A percentile compares a stretch with the other conserved stretches of the same genome.
Evolutionary conservation across 2,329 filamentous ascomycete genomes (phyloP).

Genomic region (Calonectria honghensis): DNA sequence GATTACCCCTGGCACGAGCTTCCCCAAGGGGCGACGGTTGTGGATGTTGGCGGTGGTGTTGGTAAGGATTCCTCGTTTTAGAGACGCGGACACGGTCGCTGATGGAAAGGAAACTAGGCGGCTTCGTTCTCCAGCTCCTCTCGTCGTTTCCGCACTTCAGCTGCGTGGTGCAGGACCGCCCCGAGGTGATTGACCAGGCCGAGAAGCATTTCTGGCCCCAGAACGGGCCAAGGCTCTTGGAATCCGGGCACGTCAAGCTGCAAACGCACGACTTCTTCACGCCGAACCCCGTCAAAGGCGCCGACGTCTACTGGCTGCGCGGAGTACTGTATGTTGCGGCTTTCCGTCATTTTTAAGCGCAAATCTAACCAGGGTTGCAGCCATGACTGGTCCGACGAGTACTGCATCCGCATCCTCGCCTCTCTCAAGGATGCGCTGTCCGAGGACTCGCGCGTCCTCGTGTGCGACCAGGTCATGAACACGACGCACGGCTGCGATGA

Average conservation of each 20-base stretch:
- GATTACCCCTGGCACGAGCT: constrained; percentile 9
- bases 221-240: background rate
- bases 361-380: background rate
- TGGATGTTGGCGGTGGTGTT: constrained; percentile 12
- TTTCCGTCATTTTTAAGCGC: no score
- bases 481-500: background rate
- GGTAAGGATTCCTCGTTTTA: background rate
- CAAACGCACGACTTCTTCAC: background rate
- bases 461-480: constrained; percentile 17
- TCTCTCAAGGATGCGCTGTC: background rate
- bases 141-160: background rate
- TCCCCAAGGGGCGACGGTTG: background rate
- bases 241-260: background rate
- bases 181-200: background rate
- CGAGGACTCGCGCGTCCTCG: background rate
- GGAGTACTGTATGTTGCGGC: background rate
- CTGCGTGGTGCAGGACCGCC: background rate
- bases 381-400: constrained; percentile 3
- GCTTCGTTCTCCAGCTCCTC: background rate
- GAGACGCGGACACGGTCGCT: no score
- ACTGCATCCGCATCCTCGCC: background rate
- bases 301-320: constrained; percentile 18
- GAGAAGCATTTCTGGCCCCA: constrained; percentile 2
- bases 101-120: background rate
- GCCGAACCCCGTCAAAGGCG: background rate